These are phyloP conservation scores for Trebouxiophyceae sp. DNA, from an alignment of 163 green algal species.

Conservation along the genomic window DNA sequence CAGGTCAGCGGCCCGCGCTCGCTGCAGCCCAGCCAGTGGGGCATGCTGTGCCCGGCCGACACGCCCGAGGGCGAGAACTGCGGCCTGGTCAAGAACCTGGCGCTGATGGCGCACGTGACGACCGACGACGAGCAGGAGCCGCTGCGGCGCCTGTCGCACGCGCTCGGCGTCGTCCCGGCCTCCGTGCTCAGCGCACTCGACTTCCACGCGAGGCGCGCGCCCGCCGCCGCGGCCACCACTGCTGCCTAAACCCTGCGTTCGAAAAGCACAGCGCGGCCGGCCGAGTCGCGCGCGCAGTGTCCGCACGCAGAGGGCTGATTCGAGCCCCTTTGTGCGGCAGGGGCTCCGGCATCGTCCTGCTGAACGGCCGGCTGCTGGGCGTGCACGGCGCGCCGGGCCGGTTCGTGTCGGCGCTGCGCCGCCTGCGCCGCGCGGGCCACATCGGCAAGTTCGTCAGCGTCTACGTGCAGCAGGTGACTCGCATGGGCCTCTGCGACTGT, in stretches of 20 bases:
- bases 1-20: slow-evolving; percentile 78
- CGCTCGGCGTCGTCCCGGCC: slow-evolving; percentile 81
- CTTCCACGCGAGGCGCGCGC: slow-evolving; percentile 33
- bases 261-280: too few relatives aligned
- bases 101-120: slow-evolving; percentile 98
- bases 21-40: slow-evolving; percentile 96
- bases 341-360: slow-evolving; percentile 68
- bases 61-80: slow-evolving; percentile 95
- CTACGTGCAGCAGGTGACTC: slow-evolving; percentile 54
- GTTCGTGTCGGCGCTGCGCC: slow-evolving; percentile 48
- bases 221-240: too few relatives aligned
- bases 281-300: too few relatives aligned
- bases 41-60: slow-evolving; percentile 96
- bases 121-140: slow-evolving; percentile 86
- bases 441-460: slow-evolving; percentile 89
- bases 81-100: slow-evolving; percentile 98
- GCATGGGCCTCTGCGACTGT: too few relatives aligned
- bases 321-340: slow-evolving; percentile 9
- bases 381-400: slow-evolving; percentile 63
- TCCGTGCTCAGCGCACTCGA: slow-evolving; percentile 48
- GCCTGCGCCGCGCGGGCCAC: slow-evolving; percentile 67
- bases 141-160: slow-evolving; percentile 54
- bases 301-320: too few relatives aligned
- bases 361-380: slow-evolving; percentile 92
- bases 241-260: too few relatives aligned